Conservation (phyloP, 805 yeast species). For the Candida methanosorbosa region DNA sequence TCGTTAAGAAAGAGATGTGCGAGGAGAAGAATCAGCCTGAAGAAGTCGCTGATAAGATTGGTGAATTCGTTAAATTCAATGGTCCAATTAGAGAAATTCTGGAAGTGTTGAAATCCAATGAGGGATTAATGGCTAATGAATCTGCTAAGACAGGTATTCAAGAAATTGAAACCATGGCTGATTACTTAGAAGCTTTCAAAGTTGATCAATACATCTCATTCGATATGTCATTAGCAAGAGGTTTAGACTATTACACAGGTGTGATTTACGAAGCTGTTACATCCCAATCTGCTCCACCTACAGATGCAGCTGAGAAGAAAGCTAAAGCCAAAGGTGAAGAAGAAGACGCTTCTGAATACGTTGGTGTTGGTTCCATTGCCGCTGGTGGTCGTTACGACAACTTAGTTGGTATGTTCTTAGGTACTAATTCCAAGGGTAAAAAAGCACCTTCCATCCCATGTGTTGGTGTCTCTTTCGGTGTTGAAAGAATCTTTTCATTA, state of each 20-base stretch:
- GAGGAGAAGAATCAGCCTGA: conserved; percentile 86
- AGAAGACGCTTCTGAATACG: conserved; percentile 93
- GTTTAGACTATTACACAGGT: conserved; percentile 96
- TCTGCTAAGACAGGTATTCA: conserved; percentile 73
- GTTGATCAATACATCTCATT: conserved; percentile 62
- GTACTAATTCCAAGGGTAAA: conserved; percentile 68
- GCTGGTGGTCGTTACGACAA: conserved; percentile 99
- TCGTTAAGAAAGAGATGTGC: conserved; percentile 83
- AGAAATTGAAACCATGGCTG: conserved; percentile 70
- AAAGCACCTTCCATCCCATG: conserved; percentile 76
- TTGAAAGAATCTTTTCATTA: conserved; percentile 87
- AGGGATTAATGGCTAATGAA: conserved; percentile 50
- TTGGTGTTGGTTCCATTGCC: conserved; percentile 97
- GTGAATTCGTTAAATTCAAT: conserved; percentile 78
- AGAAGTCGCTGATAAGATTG: conserved; percentile 88
- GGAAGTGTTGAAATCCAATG: conserved; percentile 45
- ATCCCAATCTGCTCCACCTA: conserved; percentile 92
- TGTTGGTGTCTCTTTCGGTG: conserved; percentile 95
- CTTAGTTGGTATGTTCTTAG: conserved; percentile 91
- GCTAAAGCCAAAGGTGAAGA: conserved; percentile 32
- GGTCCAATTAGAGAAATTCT: conserved; percentile 68
- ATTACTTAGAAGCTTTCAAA: conserved; percentile 78
- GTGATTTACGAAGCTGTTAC: conserved; percentile 96
- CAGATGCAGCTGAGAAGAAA: conserved; percentile 61
- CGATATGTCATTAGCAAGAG: conserved; percentile 94